Evolutionary conservation across 306 rosid species (phyloP).

Genomic region (Argentina anserina): DNA sequence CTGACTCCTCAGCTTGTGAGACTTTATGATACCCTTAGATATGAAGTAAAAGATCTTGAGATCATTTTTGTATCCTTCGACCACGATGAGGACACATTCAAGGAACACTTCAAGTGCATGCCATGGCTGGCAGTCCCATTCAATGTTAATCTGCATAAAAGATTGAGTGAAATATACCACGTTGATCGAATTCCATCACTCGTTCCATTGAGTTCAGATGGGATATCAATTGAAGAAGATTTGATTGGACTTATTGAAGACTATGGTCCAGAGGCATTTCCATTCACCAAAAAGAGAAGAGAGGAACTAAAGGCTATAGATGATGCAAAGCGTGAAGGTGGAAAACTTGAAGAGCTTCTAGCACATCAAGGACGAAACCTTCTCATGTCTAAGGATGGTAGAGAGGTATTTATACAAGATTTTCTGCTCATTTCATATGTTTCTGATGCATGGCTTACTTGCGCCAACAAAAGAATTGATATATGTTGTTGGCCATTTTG

Average conservation of each 20-base stretch:
- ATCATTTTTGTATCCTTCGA: conserved; percentile 73
- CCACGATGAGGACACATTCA: conserved; percentile 52
- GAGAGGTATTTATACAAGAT: conserved; percentile 44
- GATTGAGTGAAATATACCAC: conserved; percentile 43
- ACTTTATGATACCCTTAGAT: conserved; percentile 50
- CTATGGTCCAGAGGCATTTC: conserved; percentile 83
- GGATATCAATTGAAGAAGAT: conserved; percentile 44
- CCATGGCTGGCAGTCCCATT: conserved; percentile 89
- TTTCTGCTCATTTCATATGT: not conserved
- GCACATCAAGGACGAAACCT: conserved; percentile 50
- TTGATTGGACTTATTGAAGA: conserved; percentile 73
- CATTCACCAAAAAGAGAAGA: conserved; percentile 68
- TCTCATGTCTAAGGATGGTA: conserved; percentile 53
- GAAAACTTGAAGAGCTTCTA: conserved; percentile 57
- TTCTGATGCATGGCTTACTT: not conserved
- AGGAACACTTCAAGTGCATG: conserved; percentile 61
- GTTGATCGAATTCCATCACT: conserved; percentile 72
- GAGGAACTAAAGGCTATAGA: conserved; percentile 65
- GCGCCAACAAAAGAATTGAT: not conserved
- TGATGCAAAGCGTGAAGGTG: conserved; percentile 56
- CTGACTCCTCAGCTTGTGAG: conserved; percentile 62
- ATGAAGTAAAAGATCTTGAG: conserved; percentile 50
- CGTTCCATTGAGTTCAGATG: conserved; percentile 51
- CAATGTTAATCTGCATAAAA: conserved; percentile 48
- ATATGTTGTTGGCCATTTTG: not conserved